Percentiles rank a stretch among this genome's conserved stretches.
Conservation (phyloP, 306 rosid genomes). For the Ochetophila trinervis region DNA sequence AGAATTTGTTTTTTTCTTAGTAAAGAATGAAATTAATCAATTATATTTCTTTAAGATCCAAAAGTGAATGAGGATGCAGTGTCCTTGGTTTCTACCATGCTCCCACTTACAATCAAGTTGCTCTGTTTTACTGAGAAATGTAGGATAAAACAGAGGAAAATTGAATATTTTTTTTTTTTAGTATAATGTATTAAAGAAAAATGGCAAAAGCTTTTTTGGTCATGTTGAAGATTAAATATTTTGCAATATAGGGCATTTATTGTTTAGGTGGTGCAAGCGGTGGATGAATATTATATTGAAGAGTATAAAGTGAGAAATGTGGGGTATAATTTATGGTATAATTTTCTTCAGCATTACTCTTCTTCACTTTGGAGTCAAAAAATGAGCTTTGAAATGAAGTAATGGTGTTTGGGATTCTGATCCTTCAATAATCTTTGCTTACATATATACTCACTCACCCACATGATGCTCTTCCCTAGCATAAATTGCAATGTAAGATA, state of each 20-base stretch:
- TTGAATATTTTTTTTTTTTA: background rate
- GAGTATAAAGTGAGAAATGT: conserved; percentile 28
- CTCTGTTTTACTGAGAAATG: background rate
- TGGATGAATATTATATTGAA: conserved; percentile 31
- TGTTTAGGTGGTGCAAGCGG: background rate
- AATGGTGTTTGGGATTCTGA: conserved; percentile 28
- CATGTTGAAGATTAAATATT: conserved; percentile 3
- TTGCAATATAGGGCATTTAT: conserved; percentile 1
- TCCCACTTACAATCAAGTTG: background rate
- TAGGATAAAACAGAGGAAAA: background rate
- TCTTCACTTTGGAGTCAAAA: conserved; percentile 16
- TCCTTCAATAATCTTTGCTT: conserved; percentile 28
- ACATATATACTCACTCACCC: conserved; percentile 29
- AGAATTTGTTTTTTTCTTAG: background rate
- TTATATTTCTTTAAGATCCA: background rate
- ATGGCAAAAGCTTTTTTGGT: background rate
- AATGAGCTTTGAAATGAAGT: conserved; percentile 36
- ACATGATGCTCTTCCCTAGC: conserved; percentile 38
- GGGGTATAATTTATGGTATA: conserved; percentile 16
- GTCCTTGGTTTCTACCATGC: background rate
- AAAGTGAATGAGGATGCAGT: background rate
- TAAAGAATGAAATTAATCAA: background rate
- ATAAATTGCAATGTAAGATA: conserved; percentile 36
- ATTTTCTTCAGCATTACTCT: conserved; percentile 34
- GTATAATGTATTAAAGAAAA: background rate